Base-by-base conservation (phyloP, 202 grass and related monocot genomes). In the Carex sylvatica region DNA sequence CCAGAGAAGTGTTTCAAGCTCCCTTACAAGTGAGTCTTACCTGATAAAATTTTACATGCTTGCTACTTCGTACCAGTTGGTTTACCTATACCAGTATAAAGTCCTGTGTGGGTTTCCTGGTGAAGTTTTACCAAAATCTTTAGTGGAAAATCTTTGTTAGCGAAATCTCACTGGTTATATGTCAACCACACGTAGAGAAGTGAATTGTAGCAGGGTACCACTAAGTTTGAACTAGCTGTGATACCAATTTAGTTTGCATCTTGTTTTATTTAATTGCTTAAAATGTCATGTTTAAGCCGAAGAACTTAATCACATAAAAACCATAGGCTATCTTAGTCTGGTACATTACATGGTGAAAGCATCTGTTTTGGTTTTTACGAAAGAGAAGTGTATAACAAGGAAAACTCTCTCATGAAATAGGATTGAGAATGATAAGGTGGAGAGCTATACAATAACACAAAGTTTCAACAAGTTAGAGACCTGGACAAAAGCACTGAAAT, bases 341-440 rank as follows among this genome's bases (percentile, higher is more conserved):
- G 6, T 3, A 12, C 42, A 19, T 69, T 69, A 69, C 65, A 69
- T 42, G 33, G 65, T 2, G 10, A 58, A 53, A 71, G 10, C 35
- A 46, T 77, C 59, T 78, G 20, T 8, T 47, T 71, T 35, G 54
- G 20, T 8, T 47, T 71, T 35, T 54, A 0, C 18, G 44, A 60
- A n/a, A 70, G 64, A 4, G 13, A 80, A 23, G 31, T 35, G 62
- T 74, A 68, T 86, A 51, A 54, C 20, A 69, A 47, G 12, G 14
- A 75, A 75, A 55, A 0, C 9, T 33, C 6, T 70, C 80, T 81
- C 2, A 1, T 87, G 87, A 83, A 13, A 47, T 59, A 99, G 96
- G 93, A 99, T 99, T 49, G 96, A 99, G 86, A 92, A 91, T 79
- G 96, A 93, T 87, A 93, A 99, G 82, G 93, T 99, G 69, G 91